Conservation (phyloP, 345 rosid species). For the Eucalyptus erythrocorys region DNA sequence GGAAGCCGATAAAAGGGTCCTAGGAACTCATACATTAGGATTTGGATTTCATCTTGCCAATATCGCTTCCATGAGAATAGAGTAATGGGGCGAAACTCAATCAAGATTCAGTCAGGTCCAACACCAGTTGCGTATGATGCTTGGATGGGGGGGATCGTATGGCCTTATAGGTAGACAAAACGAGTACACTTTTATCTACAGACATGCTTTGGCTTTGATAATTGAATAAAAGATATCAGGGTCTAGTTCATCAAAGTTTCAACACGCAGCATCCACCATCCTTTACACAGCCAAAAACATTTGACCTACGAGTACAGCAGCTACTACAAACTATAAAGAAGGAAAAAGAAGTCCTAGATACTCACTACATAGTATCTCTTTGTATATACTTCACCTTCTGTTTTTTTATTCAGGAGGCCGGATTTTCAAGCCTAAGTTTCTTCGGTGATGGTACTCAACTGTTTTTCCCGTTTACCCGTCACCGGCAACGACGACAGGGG, state of each 20-base stretch:
- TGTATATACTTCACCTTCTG: background rate
- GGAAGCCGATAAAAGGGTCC: background rate
- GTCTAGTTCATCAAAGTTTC: background rate
- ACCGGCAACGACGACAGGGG: background rate
- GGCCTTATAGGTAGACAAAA: no score
- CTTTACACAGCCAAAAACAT: background rate
- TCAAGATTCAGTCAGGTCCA: background rate
- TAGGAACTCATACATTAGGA: background rate
- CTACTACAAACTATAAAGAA: background rate
- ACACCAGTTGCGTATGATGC: no score
- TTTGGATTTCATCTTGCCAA: accelerated
- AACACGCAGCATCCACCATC: background rate
- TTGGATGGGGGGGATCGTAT: no score
- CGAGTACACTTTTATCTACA: background rate
- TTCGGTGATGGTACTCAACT: background rate
- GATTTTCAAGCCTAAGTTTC: background rate
- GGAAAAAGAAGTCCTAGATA: background rate
- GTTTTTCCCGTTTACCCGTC: no score
- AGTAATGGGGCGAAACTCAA: background rate
- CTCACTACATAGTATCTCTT: background rate
- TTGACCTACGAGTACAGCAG: background rate
- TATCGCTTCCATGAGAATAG: background rate
- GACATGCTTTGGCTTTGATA: background rate
- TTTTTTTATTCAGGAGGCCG: background rate
- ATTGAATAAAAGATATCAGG: background rate